Percentiles rank a stretch among this genome's conserved stretches.
Conservation (phyloP, 768 basidiomycete genomes). For the Suillus brevipes region DNA sequence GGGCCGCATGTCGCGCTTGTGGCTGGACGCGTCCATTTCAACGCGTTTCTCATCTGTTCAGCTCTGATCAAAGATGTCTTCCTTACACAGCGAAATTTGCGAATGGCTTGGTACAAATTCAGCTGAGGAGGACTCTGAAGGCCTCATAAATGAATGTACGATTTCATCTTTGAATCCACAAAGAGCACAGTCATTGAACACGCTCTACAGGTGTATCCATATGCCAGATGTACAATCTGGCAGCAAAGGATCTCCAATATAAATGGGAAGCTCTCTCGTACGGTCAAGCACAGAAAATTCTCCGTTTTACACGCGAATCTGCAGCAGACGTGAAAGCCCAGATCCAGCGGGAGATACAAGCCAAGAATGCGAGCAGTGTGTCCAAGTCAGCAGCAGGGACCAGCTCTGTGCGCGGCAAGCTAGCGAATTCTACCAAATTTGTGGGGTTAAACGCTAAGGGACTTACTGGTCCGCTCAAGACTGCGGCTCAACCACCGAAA, state of each 20-base stretch:
- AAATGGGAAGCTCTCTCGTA: slow-evolving; percentile 65
- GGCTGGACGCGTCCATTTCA: slow-evolving; percentile 2
- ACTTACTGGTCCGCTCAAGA: not conserved
- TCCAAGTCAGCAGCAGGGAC: not conserved
- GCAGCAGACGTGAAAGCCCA: slow-evolving; percentile 44
- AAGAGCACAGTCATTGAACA: slow-evolving; percentile 11
- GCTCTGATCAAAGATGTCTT: slow-evolving; percentile 22
- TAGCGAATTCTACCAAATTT: slow-evolving; percentile 14
- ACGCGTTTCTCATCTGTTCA: not conserved
- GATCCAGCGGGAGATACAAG: slow-evolving; percentile 44
- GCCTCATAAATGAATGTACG: slow-evolving; percentile 54
- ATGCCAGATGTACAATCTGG: slow-evolving; percentile 61
- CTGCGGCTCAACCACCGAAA: not conserved
- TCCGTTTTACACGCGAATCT: slow-evolving; percentile 49
- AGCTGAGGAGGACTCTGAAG: slow-evolving; percentile 35
- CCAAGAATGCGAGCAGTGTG: slow-evolving; percentile 27
- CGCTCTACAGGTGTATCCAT: slow-evolving; percentile 53
- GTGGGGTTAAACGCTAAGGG: slow-evolving; percentile 9
- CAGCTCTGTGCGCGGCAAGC: not conserved
- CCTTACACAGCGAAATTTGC: slow-evolving; percentile 22
- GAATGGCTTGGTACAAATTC: slow-evolving; percentile 29
- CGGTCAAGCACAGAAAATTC: slow-evolving; percentile 31
- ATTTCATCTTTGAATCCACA: slow-evolving; percentile 12
- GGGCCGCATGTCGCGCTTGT: not conserved
- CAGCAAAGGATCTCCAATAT: slow-evolving; percentile 54